Percentiles rank a stretch among this genome's conserved stretches.
Conservation (phyloP, 2,329 filamentous ascomycete genomes). For the Epichloe brachyelytri region DNA sequence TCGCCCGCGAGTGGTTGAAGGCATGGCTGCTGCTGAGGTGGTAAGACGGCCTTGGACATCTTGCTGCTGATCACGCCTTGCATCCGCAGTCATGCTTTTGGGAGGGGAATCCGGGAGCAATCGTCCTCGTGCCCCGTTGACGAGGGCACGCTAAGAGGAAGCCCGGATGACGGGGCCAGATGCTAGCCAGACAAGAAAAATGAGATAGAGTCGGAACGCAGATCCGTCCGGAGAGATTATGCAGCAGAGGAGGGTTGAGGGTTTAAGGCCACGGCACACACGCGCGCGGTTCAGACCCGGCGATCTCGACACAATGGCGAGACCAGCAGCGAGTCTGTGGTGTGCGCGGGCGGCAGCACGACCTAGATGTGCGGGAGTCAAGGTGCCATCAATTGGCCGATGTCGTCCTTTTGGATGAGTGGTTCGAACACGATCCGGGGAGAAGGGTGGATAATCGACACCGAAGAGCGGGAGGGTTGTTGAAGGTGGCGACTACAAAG, state of each 20-base stretch:
- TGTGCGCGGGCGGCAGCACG: constrained; percentile 10
- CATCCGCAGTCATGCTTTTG: constrained; percentile 25
- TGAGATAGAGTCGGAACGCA: not conserved
- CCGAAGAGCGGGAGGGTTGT: constrained; percentile 1
- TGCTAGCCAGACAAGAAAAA: not conserved
- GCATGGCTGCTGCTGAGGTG: constrained; percentile 18
- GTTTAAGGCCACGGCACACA: constrained; percentile 5
- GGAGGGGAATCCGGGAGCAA: constrained; percentile 4
- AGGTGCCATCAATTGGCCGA: constrained; percentile 7
- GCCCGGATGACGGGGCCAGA: not conserved
- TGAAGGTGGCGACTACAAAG: not conserved
- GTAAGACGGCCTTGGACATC: constrained; percentile 23
- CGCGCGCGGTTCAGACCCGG: constrained; percentile 7
- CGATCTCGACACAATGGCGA: constrained; percentile 7
- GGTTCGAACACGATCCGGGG: not conserved
- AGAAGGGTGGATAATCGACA: constrained; percentile 1
- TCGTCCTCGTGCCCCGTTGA: constrained; percentile 1
- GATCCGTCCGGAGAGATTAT: not conserved
- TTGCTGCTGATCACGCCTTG: constrained; percentile 22
- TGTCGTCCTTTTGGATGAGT: not conserved
- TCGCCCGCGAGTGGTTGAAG: constrained; percentile 12
- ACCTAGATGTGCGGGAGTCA: constrained; percentile 4
- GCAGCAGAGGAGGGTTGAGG: not conserved
- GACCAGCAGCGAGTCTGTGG: constrained; percentile 7
- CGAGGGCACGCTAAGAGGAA: not conserved